These are phyloP conservation scores for Quercus dentata DNA, from an alignment of 306 rosid genomes.

Conservation along the genomic window DNA sequence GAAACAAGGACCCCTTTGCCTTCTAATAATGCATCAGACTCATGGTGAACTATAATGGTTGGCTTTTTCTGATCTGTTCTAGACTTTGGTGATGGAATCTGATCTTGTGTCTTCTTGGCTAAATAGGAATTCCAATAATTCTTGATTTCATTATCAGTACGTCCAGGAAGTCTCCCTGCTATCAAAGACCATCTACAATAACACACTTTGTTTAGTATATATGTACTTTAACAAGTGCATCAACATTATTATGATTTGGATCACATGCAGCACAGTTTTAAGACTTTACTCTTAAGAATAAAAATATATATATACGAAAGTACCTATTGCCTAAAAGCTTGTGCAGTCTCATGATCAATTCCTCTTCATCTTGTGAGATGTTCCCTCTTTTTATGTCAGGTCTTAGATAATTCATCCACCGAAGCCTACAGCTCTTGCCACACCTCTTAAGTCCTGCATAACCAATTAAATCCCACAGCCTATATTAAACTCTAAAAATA, in stretches of 20 bases:
- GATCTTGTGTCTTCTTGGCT: neutral
- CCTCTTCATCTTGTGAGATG: conserved; percentile 18
- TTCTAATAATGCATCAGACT: too few relatives aligned
- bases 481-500: too few relatives aligned
- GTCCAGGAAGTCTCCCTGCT: conserved; percentile 16
- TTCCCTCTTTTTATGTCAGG: conserved; percentile 28
- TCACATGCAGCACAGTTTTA: too few relatives aligned
- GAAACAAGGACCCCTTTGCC: too few relatives aligned
- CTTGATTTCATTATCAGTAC: conserved; percentile 1
- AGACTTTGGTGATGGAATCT: neutral
- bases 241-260: too few relatives aligned
- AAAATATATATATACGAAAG: neutral
- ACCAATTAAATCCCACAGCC: too few relatives aligned
- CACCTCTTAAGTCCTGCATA: conserved; percentile 18
- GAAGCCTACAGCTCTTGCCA: conserved; percentile 30
- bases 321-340: conserved; percentile 24
- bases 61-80: neutral
- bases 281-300: too few relatives aligned
- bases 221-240: too few relatives aligned
- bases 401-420: conserved; percentile 28
- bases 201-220: too few relatives aligned
- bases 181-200: conserved; percentile 9
- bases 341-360: conserved; percentile 22
- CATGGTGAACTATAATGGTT: neutral
- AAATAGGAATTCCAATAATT: conserved; percentile 10